These are phyloP conservation scores for Breynia disticha DNA, from an alignment of 441 rosid genomes.

Conservation along the genomic window DNA sequence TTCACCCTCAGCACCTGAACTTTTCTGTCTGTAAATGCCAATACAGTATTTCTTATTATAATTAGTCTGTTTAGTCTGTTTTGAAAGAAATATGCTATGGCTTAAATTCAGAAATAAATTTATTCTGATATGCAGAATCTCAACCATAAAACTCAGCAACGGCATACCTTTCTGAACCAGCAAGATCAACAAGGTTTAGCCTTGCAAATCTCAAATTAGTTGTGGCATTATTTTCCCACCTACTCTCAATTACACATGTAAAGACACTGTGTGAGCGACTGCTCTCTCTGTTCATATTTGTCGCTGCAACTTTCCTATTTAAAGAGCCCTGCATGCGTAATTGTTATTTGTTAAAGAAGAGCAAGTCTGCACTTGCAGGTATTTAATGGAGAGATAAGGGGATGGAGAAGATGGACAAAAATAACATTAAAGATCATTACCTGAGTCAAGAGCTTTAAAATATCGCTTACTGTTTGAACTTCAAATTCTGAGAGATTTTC, in stretches of 20 bases:
- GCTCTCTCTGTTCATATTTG: constrained; percentile 97
- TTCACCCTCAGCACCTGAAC: constrained; percentile 97
- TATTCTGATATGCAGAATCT: constrained; percentile 6
- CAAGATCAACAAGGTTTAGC: constrained; percentile 92
- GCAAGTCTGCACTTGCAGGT: too few relatives aligned
- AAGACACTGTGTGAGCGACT: constrained; percentile 97
- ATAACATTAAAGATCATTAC: constrained; percentile 25
- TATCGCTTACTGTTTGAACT: constrained; percentile 73
- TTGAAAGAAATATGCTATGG: constrained; percentile 8
- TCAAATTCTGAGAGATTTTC: constrained; percentile 96
- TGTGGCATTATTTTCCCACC: constrained; percentile 92
- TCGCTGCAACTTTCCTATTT: constrained; percentile 93
- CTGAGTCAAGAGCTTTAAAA: constrained; percentile 76
- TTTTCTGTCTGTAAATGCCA: constrained; percentile 58
- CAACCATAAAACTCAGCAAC: constrained; percentile 10
- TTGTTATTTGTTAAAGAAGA: background rate
- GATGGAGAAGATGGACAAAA: background rate
- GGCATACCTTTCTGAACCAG: constrained; percentile 88
- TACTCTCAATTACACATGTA: constrained; percentile 93
- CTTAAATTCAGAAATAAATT: constrained; percentile 2
- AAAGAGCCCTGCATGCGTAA: constrained; percentile 59
- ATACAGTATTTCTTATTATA: too few relatives aligned
- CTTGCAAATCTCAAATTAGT: constrained; percentile 90
- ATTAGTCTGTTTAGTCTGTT: too few relatives aligned
- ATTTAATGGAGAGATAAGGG: too few relatives aligned